Evolutionary conservation across 1,284 basidiomycete genomes (phyloP).

Genomic region (Porodaedalea pini): DNA sequence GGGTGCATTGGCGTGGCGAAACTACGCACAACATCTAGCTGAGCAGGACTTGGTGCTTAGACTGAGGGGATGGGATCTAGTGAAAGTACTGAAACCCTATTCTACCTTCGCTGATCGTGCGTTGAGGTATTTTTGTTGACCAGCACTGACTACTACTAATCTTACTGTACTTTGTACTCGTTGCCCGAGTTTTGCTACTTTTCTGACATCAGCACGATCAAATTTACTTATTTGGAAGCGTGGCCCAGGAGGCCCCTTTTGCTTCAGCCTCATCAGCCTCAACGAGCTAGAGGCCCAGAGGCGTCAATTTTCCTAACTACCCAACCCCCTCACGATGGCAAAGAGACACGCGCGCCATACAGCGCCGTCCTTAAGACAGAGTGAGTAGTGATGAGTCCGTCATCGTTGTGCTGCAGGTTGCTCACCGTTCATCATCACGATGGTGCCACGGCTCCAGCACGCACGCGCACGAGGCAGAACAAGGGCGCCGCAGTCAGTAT

Average conservation of each 20-base stretch:
- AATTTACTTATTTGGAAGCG: conserved; percentile 3
- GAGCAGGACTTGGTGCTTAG: conserved; percentile 49
- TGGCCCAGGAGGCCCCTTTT: background rate
- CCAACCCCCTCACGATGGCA: conserved; percentile 15
- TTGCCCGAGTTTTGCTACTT: background rate
- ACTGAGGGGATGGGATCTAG: conserved; percentile 13
- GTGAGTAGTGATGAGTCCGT: conserved; percentile 13
- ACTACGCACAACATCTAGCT: conserved; percentile 54
- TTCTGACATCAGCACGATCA: conserved; percentile 5
- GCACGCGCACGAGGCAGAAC: conserved; percentile 22
- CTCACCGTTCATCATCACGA: background rate
- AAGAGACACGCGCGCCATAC: conserved; percentile 20
- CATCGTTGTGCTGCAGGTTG: background rate
- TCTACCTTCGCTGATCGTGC: background rate
- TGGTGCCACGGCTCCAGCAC: conserved; percentile 19
- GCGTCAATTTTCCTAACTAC: conserved; percentile 9
- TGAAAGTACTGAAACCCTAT: conserved; percentile 14
- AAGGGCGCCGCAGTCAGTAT: conserved; percentile 21
- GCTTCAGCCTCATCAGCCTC: conserved; percentile 10
- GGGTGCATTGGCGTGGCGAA: conserved; percentile 54
- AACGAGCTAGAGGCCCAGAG: conserved; percentile 2
- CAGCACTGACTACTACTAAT: background rate
- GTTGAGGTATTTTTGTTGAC: conserved; percentile 5
- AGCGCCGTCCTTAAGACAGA: conserved; percentile 18
- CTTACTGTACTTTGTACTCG: background rate